These are phyloP conservation scores for Scytalidium lignicola DNA, from an alignment of 2,329 filamentous ascomycete species.

Conservation along the genomic window DNA sequence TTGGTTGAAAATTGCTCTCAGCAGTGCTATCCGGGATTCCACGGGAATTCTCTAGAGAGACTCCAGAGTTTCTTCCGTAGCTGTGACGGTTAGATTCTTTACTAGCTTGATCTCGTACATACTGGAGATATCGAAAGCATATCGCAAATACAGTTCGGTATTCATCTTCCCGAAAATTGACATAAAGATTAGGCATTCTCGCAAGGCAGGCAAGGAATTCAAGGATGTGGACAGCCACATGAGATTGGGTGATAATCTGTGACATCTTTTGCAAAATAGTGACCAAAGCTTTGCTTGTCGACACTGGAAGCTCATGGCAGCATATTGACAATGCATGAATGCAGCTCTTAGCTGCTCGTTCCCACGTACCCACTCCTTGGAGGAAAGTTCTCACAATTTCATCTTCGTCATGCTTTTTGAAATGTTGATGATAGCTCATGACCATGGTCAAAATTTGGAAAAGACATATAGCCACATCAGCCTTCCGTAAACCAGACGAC, in stretches of 20 bases:
- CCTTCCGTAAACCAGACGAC: constrained; percentile 74
- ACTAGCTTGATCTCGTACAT: constrained; percentile 62
- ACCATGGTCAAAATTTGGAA: constrained; percentile 84
- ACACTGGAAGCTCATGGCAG: constrained; percentile 86
- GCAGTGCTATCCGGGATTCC: constrained; percentile 37
- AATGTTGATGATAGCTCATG: constrained; percentile 83
- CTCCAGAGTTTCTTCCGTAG: constrained; percentile 22
- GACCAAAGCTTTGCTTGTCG: constrained; percentile 79
- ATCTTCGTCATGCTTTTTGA: constrained; percentile 80
- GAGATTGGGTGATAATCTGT: constrained; percentile 88
- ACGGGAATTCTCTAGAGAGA: constrained; percentile 17
- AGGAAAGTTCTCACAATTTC: constrained; percentile 85
- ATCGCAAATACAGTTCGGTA: constrained; percentile 94
- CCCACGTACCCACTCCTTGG: constrained; percentile 76
- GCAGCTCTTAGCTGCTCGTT: constrained; percentile 83
- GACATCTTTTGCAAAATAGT: constrained; percentile 90
- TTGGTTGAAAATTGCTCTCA: constrained; percentile 32
- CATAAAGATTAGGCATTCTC: constrained; percentile 75
- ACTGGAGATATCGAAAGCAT: constrained; percentile 88
- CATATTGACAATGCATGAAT: constrained; percentile 94
- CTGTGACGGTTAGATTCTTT: constrained; percentile 34
- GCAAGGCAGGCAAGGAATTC: constrained; percentile 92
- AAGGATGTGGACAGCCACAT: constrained; percentile 88
- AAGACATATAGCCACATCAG: constrained; percentile 82
- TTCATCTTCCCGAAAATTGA: constrained; percentile 86